Evolutionary conservation across 2,329 filamentous ascomycete genomes (phyloP).

Genomic region (Thielaviopsis ethacetica): DNA sequence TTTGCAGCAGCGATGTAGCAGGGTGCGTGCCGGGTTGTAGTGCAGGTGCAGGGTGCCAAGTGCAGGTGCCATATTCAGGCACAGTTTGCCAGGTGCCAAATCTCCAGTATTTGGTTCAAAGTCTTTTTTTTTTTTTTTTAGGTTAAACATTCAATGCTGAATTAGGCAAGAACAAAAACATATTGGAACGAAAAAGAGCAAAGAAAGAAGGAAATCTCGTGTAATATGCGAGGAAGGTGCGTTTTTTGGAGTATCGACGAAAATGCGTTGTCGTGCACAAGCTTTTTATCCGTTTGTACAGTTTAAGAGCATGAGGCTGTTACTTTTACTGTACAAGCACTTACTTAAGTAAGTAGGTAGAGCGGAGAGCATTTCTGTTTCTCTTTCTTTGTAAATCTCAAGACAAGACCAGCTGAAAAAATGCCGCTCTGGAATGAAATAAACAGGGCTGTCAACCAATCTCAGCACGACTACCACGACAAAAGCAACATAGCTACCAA

Average conservation of each 20-base stretch:
- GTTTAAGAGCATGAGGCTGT: too few species aligned
- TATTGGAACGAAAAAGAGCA: neutral
- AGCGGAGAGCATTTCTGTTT: neutral
- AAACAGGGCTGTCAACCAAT: neutral
- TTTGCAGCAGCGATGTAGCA: too few species aligned
- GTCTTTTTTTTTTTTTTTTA: too few species aligned
- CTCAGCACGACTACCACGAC: neutral
- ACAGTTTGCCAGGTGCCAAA: neutral
- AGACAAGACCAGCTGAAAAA: neutral
- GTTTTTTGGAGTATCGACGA: too few species aligned
- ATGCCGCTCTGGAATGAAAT: neutral
- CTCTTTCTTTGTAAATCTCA: neutral
- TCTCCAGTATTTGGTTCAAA: too few species aligned
- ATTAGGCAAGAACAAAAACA: neutral
- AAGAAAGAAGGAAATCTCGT: neutral
- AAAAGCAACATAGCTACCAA: too few species aligned
- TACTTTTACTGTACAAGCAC: too few species aligned
- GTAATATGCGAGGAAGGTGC: neutral
- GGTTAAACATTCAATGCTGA: neutral
- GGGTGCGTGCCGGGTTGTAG: too few species aligned
- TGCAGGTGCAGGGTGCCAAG: too few species aligned
- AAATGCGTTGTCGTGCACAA: neutral
- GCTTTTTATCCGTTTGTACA: neutral
- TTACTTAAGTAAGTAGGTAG: too few species aligned
- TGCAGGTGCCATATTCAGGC: neutral